Evolutionary conservation across 1,139 yeast genomes (phyloP).

Genomic region (Sugiyamaella paludigena): DNA sequence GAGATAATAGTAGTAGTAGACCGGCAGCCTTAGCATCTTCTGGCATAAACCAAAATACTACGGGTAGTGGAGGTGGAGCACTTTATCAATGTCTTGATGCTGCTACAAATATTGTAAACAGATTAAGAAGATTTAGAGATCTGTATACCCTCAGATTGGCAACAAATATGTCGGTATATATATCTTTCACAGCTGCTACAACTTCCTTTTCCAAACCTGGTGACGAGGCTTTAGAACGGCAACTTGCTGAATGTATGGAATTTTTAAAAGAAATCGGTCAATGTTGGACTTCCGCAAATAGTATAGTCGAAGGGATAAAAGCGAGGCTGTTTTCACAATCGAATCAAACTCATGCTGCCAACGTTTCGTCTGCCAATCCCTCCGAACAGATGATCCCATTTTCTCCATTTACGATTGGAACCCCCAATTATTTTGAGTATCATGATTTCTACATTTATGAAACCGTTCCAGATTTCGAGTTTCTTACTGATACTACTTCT

Average conservation of each 20-base stretch:
- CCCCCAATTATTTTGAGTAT: constrained; percentile 12
- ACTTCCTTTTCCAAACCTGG: constrained; percentile 14
- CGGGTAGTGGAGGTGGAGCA: constrained; percentile 7
- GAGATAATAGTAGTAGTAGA: constrained; percentile 8
- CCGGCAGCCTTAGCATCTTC: neutral
- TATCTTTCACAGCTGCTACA: constrained; percentile 29
- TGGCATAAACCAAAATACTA: too few species aligned
- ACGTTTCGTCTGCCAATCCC: neutral
- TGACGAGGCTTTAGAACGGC: constrained; percentile 6
- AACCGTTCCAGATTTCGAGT: constrained; percentile 14
- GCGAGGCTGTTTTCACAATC: constrained; percentile 6
- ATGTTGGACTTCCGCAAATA: constrained; percentile 22
- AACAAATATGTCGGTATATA: constrained; percentile 26
- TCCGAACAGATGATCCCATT: constrained; percentile 8
- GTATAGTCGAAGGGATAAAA: constrained; percentile 19
- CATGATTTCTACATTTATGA: constrained; percentile 12
- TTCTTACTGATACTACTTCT: constrained; percentile 1
- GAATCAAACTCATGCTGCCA: neutral
- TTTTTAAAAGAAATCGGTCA: constrained; percentile 20
- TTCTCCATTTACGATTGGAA: constrained; percentile 10
- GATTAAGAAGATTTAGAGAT: constrained; percentile 17
- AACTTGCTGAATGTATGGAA: constrained; percentile 15
- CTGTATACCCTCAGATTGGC: constrained; percentile 26
- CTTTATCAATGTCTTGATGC: constrained; percentile 15
- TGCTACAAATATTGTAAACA: constrained; percentile 14